Evolutionary conservation across 108 stramenopile genomes (phyloP), one percentile per base, ranked within the genome.

Genomic region (Schizochytrium sp.): DNA sequence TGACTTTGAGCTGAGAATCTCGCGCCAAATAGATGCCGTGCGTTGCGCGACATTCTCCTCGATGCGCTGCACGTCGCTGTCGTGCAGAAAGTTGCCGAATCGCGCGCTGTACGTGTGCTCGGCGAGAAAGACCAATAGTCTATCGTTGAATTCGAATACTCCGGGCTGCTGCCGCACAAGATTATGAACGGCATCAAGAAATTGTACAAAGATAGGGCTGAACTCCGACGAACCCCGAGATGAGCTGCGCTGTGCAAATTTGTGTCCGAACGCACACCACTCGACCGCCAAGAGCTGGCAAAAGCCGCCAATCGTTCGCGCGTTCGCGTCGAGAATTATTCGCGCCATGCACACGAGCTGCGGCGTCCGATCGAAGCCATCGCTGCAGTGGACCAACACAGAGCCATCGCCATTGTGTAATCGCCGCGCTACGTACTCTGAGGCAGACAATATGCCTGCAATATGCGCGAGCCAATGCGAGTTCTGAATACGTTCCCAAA

Each of bases 331-430:
- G 57, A 99, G 89, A n/a, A 99, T 60, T 5, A 99, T 89, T 91
- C 99, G 96, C 2, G 98, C 95, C 76, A 99, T 87, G 25, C 93
- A 95, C 5, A 93, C 89, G 0, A 98, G 96, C 93, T 99, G 99
- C 14, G 96, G 92, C 1, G 99, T 99, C 43, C 99, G 93, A 93
- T 99, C 99, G 98, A 98, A 99, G 21, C 99, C 99, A 89, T 99
- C 97, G 72, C 95, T 96, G 88, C 99, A 99, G 90, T 99, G 99
- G 44, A 99, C 91, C 48, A 99, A 92, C 1, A 99, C 95, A 4
- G 97, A 96, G 25, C 95, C 88, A 53, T 96, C 93, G 89, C 96
- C 93, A 53, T 95, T 93, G 91, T 97, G 96, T 43, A 97, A 93
- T 91, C 95, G 96, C 72, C 91, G 95, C 44, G 98, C 98, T 5